Base-by-base conservation (phyloP, 352 stramenopile genomes). In the Hyaloperonospora arabidopsidis region DNA sequence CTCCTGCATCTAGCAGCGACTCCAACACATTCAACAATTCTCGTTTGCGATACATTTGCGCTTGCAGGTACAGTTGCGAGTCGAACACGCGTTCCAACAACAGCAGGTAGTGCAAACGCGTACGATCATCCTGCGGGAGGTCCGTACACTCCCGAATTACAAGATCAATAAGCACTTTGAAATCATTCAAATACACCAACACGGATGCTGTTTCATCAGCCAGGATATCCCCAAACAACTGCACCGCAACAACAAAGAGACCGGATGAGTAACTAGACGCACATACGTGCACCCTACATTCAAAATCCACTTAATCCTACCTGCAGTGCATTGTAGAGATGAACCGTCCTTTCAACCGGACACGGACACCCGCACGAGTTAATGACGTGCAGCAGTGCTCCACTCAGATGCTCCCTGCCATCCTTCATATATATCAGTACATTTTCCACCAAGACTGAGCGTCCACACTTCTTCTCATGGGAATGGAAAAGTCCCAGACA, bases 301-400 rank as follows among this genome's bases (percentile, higher is more conserved):
- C 17, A 15, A 14, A 18, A 49, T 18, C 18, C 25, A 39, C 28
- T 29, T 23, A 11, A 22, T 15, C 45, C 19, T 54, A 87, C 74
- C 70, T 83, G 70, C 5, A 89, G 52, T 15, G 67, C 48, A 41
- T 87, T 79, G 50, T 63, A 68, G 12, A 89, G 60, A 22, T 84
- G 67, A 7, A 70, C 54, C 21, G 59, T 50, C 15, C 76, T 61
- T 40, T 65, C 50, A 1, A 35, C 39, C 0, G 70, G 66, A 59
- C 76, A 87, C 36, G 79, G 79, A 61, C 70, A 87, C n/a, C 79
- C 79, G 28, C 79, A 87, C 57, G 77, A 86, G 51, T 89, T 89
- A 57, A 89, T 86, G 53, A 87, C 79, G 60, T 89, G 76, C 57
- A 89, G 62, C 38, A 89, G 43, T 45, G 79, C 79, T 15, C 73